A percentile compares a stretch with the other conserved stretches of the same genome.
Evolutionary conservation across 306 rosid genomes (phyloP).

Genomic region (Gynostemma pentaphyllum): DNA sequence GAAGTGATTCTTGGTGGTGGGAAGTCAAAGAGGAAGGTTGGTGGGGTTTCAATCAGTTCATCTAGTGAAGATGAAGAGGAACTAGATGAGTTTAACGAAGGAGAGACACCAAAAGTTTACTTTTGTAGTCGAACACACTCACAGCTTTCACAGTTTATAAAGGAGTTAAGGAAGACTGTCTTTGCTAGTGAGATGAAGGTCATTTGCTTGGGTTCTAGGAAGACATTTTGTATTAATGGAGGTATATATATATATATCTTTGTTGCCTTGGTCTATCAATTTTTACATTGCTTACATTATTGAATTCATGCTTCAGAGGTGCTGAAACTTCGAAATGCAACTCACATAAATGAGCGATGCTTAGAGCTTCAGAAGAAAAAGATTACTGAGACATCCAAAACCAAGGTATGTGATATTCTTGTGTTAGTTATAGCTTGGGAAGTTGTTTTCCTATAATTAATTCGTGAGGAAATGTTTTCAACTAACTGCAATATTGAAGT

Average conservation of each 20-base stretch:
- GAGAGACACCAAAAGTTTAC: conserved; percentile 49
- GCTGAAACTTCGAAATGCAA: conserved; percentile 44
- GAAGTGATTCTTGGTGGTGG: conserved; percentile 29
- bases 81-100: conserved; percentile 27
- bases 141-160: conserved; percentile 82
- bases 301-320: conserved; percentile 44
- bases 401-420: conserved; percentile 35
- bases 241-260: conserved; percentile 27
- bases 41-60: conserved; percentile 26
- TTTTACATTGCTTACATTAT: conserved; percentile 10
- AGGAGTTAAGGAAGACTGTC: conserved; percentile 63
- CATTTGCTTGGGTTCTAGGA: conserved; percentile 80
- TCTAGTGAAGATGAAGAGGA: conserved; percentile 65
- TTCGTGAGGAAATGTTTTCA: neutral
- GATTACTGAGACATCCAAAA: conserved; percentile 45
- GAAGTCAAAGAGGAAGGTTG: conserved; percentile 48
- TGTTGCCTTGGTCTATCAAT: neutral
- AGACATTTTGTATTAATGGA: conserved; percentile 75
- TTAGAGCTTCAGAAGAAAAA: conserved; percentile 81
- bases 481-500: neutral
- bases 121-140: conserved; percentile 94
- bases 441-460: neutral
- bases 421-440: neutral
- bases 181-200: conserved; percentile 53
- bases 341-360: conserved; percentile 69